A percentile compares a stretch with the other conserved stretches of the same genome.
Conservation (phyloP, 164 flowering plant genomes). For the Vitis rupestris region DNA sequence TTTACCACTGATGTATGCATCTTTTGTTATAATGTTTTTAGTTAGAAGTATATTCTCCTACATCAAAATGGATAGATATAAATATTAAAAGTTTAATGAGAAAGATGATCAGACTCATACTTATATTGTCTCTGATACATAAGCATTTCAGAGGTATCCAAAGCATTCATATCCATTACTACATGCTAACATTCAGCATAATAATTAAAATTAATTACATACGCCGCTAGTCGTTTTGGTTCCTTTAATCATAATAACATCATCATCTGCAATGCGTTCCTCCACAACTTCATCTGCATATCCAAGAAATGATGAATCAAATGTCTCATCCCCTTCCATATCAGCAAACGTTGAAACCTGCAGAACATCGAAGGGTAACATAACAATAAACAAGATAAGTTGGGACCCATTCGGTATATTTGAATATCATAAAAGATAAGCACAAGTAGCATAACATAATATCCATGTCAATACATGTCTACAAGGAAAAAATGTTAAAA, state of each 20-base stretch:
- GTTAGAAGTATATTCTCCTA: too few species aligned
- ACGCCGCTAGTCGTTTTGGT: constrained; percentile 90
- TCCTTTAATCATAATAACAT: constrained; percentile 90
- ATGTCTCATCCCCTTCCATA: constrained; percentile 98
- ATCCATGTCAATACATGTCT: neutral
- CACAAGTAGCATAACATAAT: neutral
- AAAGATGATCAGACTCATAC: too few species aligned
- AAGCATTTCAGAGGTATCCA: neutral
- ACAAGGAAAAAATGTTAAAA: too few species aligned
- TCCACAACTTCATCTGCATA: constrained; percentile 92
- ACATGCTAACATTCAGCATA: neutral
- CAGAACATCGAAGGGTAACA: constrained; percentile 9
- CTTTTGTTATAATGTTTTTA: too few species aligned
- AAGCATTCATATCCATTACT: neutral
- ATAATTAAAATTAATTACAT: constrained; percentile 25
- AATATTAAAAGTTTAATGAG: too few species aligned
- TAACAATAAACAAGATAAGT: neutral
- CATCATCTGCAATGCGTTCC: constrained; percentile 93
- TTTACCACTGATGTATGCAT: too few species aligned
- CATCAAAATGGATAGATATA: too few species aligned
- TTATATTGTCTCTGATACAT: too few species aligned
- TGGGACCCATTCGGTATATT: too few species aligned
- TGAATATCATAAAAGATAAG: neutral
- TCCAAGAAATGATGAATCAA: constrained; percentile 87
- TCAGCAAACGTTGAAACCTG: constrained; percentile 99